These are phyloP conservation scores for Ampelomyces quisqualis DNA, from an alignment of 2,329 filamentous ascomycete genomes.

Conservation along the genomic window DNA sequence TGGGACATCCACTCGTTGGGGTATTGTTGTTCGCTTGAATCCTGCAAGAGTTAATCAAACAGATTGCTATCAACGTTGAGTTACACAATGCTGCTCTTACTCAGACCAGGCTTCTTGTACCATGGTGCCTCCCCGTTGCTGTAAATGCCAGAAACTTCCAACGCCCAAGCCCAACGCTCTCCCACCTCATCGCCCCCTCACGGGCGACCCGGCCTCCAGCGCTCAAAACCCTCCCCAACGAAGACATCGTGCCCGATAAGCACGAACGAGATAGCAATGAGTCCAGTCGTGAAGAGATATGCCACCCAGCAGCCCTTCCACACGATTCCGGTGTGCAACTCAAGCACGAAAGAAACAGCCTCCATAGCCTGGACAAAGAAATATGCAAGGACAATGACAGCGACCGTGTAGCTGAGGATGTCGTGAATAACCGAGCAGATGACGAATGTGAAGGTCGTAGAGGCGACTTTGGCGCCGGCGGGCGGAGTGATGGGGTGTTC, in stretches of 20 bases:
- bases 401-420: background rate
- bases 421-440: background rate
- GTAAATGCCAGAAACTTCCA: too few species aligned
- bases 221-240: background rate
- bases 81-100: too few species aligned
- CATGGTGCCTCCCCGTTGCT: too few species aligned
- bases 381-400: background rate
- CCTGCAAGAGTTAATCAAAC: too few species aligned
- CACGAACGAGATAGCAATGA: background rate
- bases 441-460: background rate
- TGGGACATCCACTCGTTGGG: too few species aligned
- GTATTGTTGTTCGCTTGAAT: too few species aligned
- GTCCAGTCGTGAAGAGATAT: background rate
- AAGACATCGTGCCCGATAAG: background rate
- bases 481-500: background rate
- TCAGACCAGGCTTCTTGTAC: too few species aligned
- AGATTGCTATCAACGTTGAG: too few species aligned
- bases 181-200: too few species aligned
- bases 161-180: too few species aligned
- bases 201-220: background rate
- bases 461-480: background rate
- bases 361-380: background rate
- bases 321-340: background rate
- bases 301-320: background rate
- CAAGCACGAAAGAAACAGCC: background rate